phyloP scores from a whole-genome alignment of 371 early-diverging fungal species.

The Dinochytrium kinnereticum region DNA sequence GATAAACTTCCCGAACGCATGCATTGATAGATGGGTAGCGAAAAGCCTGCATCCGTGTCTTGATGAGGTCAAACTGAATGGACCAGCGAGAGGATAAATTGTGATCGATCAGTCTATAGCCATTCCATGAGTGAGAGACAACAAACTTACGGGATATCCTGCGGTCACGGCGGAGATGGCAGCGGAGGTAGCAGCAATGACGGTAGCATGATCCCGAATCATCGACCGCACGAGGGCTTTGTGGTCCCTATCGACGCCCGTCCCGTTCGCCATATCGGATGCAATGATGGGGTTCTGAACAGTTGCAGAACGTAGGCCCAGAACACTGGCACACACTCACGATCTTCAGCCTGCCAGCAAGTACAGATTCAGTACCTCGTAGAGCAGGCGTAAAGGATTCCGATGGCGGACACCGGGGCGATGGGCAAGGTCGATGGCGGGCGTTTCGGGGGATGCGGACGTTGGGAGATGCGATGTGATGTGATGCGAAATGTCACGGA shows the following conservation, averaged over 20 bases:
- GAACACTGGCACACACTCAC: too few relatives aligned
- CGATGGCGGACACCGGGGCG: too few relatives aligned
- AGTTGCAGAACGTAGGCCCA: too few relatives aligned
- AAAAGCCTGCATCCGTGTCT: constrained; percentile 58
- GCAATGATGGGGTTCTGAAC: too few relatives aligned
- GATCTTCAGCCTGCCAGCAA: too few relatives aligned
- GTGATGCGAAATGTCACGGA: too few relatives aligned
- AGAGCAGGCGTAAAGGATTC: too few relatives aligned
- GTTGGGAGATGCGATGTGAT: too few relatives aligned
- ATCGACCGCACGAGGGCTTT: not conserved
- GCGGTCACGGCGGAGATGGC: constrained; percentile 30
- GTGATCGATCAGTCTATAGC: not conserved
- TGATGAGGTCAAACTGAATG: constrained; percentile 54
- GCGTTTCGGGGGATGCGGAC: too few relatives aligned
- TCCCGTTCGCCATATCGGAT: not conserved
- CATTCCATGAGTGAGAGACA: not conserved
- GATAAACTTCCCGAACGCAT: constrained; percentile 47
- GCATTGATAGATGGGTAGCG: constrained; percentile 45
- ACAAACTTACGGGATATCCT: constrained; percentile 38
- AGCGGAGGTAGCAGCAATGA: constrained; percentile 36
- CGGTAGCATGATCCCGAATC: constrained; percentile 1
- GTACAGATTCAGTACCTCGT: too few relatives aligned
- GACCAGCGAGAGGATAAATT: constrained; percentile 1
- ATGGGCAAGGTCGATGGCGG: too few relatives aligned
- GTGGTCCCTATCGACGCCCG: not conserved